These are phyloP conservation scores for Alternaria conjuncta DNA, from an alignment of 2,329 filamentous ascomycete genomes.

Conservation along the genomic window DNA sequence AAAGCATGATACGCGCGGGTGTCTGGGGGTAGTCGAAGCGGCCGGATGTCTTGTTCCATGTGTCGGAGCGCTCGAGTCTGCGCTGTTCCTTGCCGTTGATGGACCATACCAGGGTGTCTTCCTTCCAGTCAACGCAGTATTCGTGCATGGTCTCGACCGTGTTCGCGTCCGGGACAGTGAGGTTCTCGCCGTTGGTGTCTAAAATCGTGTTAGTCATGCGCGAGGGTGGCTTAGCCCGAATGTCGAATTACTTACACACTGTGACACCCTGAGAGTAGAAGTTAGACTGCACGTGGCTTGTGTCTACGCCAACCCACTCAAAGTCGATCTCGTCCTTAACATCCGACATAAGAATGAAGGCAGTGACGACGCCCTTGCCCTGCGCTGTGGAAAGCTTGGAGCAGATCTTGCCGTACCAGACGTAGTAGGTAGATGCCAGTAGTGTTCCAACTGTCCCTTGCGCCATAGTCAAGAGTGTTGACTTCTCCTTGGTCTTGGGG, in stretches of 20 bases:
- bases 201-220: conserved; percentile 20
- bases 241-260: conserved; percentile 69
- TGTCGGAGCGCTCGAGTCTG: conserved; percentile 75
- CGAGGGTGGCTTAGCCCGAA: not conserved
- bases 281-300: conserved; percentile 84
- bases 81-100: conserved; percentile 82
- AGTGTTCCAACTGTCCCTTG: conserved; percentile 85
- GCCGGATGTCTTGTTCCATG: conserved; percentile 84
- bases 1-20: conserved; percentile 87
- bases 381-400: conserved; percentile 84
- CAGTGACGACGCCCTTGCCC: conserved; percentile 89
- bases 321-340: conserved; percentile 99
- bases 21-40: conserved; percentile 91
- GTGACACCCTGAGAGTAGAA: conserved; percentile 96
- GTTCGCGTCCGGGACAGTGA: conserved; percentile 63
- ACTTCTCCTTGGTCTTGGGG: conserved; percentile 37
- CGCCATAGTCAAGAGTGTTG: conserved; percentile 85
- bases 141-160: conserved; percentile 81
- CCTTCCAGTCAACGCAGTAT: conserved; percentile 93
- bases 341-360: conserved; percentile 93
- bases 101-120: conserved; percentile 83
- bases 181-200: conserved; percentile 80
- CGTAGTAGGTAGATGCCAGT: conserved; percentile 81
- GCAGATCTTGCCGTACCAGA: conserved; percentile 96
- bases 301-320: conserved; percentile 86